Evolutionary conservation across 2,329 filamentous ascomycete genomes (phyloP).

Genomic region (Fusarium mundagurra): DNA sequence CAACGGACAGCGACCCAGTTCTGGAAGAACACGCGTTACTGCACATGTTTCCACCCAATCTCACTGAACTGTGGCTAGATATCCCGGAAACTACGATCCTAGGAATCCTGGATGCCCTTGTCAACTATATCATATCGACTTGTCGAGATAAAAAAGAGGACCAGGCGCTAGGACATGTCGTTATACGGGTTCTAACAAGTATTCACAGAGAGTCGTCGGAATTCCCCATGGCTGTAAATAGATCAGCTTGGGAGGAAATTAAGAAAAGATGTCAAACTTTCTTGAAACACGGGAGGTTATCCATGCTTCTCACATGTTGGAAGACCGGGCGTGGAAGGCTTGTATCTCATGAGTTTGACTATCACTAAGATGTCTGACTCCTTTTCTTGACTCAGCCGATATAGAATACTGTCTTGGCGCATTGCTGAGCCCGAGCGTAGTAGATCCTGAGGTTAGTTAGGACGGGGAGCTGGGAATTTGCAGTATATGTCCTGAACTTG

Average conservation of each 20-base stretch:
- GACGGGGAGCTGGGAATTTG: not conserved
- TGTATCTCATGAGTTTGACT: not conserved
- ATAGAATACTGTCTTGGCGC: not conserved
- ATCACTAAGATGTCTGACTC: not conserved
- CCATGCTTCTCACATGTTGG: not conserved
- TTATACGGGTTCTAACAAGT: not conserved
- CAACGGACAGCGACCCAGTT: not conserved
- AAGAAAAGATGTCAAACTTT: not conserved
- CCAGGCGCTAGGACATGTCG: not conserved
- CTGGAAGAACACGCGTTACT: not conserved
- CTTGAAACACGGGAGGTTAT: not conserved
- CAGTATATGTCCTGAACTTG: not conserved
- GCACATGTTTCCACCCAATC: not conserved
- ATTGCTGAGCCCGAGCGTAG: not conserved
- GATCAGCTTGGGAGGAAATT: not conserved
- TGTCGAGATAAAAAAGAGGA: not conserved
- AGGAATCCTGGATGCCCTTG: not conserved
- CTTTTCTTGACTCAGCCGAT: not conserved
- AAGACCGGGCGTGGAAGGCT: not conserved
- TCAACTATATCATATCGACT: not conserved
- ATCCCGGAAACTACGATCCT: not conserved
- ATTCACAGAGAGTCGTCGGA: not conserved
- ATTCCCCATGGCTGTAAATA: not conserved
- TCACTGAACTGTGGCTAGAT: too few species aligned
- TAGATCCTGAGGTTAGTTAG: not conserved